Percentiles rank a stretch among this genome's conserved stretches.
Conservation (phyloP, 1,139 yeast species). For the Pichia sp. region DNA sequence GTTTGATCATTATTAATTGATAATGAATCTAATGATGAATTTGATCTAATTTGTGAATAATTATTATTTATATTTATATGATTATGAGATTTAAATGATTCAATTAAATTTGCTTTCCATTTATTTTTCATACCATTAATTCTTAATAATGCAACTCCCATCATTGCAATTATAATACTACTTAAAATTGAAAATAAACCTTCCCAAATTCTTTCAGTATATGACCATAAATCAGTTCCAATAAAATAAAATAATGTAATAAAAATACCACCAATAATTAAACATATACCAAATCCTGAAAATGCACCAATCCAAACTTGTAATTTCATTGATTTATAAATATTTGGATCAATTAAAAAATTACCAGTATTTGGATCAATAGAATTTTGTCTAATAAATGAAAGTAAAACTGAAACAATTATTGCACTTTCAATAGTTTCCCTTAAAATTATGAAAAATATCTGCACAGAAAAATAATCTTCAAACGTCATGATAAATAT, state of each 20-base stretch:
- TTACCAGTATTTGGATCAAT: constrained; percentile 15
- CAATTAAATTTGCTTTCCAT: constrained; percentile 64
- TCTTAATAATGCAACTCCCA: constrained; percentile 84
- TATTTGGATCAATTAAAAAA: constrained; percentile 22
- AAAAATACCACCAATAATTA: constrained; percentile 68
- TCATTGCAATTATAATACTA: constrained; percentile 70
- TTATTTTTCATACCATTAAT: constrained; percentile 81
- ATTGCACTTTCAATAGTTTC: constrained; percentile 87
- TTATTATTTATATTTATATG: background rate
- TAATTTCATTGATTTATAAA: constrained; percentile 39
- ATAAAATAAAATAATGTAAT: constrained; percentile 68
- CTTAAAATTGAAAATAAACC: constrained; percentile 80
- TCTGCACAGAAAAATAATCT: constrained; percentile 62
- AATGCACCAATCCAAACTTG: constrained; percentile 87
- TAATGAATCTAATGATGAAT: background rate
- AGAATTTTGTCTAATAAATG: constrained; percentile 64
- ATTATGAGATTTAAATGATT: constrained; percentile 10
- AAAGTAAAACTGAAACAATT: constrained; percentile 74
- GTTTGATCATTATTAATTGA: background rate
- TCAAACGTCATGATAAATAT: constrained; percentile 29
- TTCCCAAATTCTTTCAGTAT: constrained; percentile 87
- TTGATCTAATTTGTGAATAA: background rate
- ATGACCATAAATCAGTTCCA: constrained; percentile 76
- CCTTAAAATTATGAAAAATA: constrained; percentile 79
- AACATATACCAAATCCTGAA: constrained; percentile 66